Conservation (phyloP, 1,284 basidiomycete genomes). For the Wallemia mellicola region DNA sequence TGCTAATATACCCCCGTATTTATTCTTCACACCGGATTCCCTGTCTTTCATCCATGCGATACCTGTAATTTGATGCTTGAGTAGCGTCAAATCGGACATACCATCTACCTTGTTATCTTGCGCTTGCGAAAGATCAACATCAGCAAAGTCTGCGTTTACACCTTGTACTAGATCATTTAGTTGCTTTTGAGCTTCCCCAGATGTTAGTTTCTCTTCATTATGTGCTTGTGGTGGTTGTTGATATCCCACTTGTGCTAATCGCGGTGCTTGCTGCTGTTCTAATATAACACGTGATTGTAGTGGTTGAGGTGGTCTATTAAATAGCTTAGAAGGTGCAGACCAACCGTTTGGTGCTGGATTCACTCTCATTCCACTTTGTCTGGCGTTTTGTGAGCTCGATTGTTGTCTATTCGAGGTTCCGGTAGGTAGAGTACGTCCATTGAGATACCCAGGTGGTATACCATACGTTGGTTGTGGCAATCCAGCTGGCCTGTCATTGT, state of each 20-base stretch:
- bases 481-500: neutral
- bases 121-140: conserved; percentile 13
- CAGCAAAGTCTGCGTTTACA: conserved; percentile 14
- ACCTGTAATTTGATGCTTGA: conserved; percentile 65
- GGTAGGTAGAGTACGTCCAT: too few relatives aligned
- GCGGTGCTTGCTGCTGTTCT: neutral
- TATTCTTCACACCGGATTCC: conserved; percentile 33
- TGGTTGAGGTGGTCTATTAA: neutral
- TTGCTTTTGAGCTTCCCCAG: conserved; percentile 27
- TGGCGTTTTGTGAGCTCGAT: too few relatives aligned
- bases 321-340: neutral
- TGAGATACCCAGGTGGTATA: too few relatives aligned
- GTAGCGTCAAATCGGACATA: conserved; percentile 30
- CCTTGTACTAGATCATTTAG: conserved; percentile 19
- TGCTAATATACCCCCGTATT: conserved; percentile 59
- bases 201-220: too few relatives aligned
- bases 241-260: too few relatives aligned
- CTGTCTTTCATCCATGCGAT: conserved; percentile 63
- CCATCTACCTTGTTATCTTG: conserved; percentile 39
- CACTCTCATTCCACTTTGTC: too few relatives aligned
- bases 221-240: too few relatives aligned
- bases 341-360: neutral
- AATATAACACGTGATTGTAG: neutral
- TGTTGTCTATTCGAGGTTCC: too few relatives aligned
- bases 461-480: neutral